phyloP scores from a whole-genome alignment of 2,329 filamentous ascomycete genomes.

The Venturia asperata region DNA sequence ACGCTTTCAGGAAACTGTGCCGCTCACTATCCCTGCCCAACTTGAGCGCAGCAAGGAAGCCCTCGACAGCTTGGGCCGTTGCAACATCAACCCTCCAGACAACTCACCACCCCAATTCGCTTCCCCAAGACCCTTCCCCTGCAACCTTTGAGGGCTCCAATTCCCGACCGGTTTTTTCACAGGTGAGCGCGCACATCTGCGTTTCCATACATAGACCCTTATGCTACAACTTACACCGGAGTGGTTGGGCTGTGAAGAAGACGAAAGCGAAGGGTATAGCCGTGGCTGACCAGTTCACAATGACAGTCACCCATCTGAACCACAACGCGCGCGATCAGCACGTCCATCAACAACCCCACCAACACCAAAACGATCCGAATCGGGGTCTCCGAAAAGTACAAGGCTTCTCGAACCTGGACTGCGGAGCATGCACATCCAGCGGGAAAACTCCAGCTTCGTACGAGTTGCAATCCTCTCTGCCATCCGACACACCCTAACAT shows the following conservation, averaged over 20 bases:
- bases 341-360: not conserved
- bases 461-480: not conserved
- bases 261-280: not conserved
- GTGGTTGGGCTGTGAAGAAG: conserved; percentile 4
- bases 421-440: conserved; percentile 8
- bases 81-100: not conserved
- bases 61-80: conserved; percentile 8
- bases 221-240: not conserved
- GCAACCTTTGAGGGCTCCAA: not conserved
- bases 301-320: conserved; percentile 11
- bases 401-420: conserved; percentile 2
- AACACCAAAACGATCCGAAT: not conserved
- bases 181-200: not conserved
- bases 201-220: not conserved
- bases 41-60: not conserved
- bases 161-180: not conserved
- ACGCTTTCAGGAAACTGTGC: not conserved
- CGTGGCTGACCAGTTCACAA: not conserved
- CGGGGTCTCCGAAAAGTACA: conserved; percentile 3
- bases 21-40: not conserved
- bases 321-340: conserved; percentile 1
- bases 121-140: not conserved
- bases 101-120: conserved; percentile 6
- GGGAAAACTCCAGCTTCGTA: conserved; percentile 5
- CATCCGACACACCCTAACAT: not conserved